Conservation (phyloP, 805 yeast species). For the Clavispora phyllophila region DNA sequence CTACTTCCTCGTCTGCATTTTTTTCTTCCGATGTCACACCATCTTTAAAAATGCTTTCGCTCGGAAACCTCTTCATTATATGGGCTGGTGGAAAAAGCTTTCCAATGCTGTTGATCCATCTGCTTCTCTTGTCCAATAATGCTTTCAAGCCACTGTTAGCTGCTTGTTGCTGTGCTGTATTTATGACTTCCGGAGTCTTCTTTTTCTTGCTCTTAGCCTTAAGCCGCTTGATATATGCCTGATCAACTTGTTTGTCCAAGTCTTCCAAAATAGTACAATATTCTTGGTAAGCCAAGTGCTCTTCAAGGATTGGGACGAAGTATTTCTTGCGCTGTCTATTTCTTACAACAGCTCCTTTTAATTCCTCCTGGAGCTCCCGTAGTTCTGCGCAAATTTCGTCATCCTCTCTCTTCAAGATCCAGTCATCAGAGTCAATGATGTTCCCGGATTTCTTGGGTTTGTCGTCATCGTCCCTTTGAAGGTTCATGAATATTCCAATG, state of each 20-base stretch:
- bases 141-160: slow-evolving; percentile 76
- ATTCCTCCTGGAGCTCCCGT: slow-evolving; percentile 63
- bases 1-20: slow-evolving; percentile 28
- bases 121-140: slow-evolving; percentile 73
- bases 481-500: slow-evolving; percentile 81
- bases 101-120: slow-evolving; percentile 90
- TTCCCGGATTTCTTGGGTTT: slow-evolving; percentile 17
- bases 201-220: slow-evolving; percentile 67
- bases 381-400: slow-evolving; percentile 89
- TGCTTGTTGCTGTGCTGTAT: slow-evolving; percentile 54
- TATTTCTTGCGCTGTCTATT: slow-evolving; percentile 65
- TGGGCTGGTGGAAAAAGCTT: slow-evolving; percentile 67
- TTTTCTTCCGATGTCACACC: slow-evolving; percentile 30
- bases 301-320: slow-evolving; percentile 70
- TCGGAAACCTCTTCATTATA: slow-evolving; percentile 73
- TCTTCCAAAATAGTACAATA: slow-evolving; percentile 86
- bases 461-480: slow-evolving; percentile 27
- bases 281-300: slow-evolving; percentile 93
- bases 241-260: slow-evolving; percentile 94
- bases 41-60: slow-evolving; percentile 48
- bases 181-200: slow-evolving; percentile 32
- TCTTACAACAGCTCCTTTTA: slow-evolving; percentile 53
- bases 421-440: slow-evolving; percentile 54
- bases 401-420: slow-evolving; percentile 82
- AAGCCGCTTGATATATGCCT: slow-evolving; percentile 78